Base-by-base conservation (phyloP, 2,329 filamentous ascomycete species). In the Xylaria arbuscula region DNA sequence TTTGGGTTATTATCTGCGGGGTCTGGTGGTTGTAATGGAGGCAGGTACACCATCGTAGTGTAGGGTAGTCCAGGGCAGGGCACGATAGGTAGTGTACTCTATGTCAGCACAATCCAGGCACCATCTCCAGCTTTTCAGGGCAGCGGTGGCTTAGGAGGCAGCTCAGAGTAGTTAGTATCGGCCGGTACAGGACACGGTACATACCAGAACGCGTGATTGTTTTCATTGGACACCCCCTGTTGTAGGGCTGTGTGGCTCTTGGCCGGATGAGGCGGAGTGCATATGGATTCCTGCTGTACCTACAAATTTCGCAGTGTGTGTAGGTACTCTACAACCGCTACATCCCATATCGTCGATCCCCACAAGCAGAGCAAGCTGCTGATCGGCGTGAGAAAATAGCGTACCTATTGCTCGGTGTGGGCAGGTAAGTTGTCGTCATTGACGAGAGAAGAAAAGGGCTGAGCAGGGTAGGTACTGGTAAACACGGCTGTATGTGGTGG, bases 321-420 rank as follows among this genome's bases (percentile, higher is more conserved):
- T 9, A 28, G 19, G 15, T 32, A n/a, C 24, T 53, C 5, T 17
- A 34, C 45, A 47, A 15, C 19, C 8, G 10, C 24, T 51, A 51
- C 60, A 34, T 54, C 15, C 45, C 13, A n/a, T 36, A 13, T 36
- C 3, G 24, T 34, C 22, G 32, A 47, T 48, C 48, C 48, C 48
- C 56, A 50, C 50, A 54, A 45, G 15, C 15, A 15, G 2, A 11
- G 7, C 36, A 61, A 56, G 60, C 42, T 56, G 24, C 34, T 32
- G 42, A 50, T 66, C 57, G 64, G 64, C 64, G 64, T 66, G 51
- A 66, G 64, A 66, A 66, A 66, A 57, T 66, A 66, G 55, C 38
- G 55, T 57, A 32, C 38, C 55, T 45, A 57, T 34, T 45, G 38
- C 58, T 66, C 64, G 64, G 58, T 62, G 64, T 66, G 38, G n/a